phyloP scores from a whole-genome alignment of 148 eudicot genomes.

The Vaccinium vitisidaea region DNA sequence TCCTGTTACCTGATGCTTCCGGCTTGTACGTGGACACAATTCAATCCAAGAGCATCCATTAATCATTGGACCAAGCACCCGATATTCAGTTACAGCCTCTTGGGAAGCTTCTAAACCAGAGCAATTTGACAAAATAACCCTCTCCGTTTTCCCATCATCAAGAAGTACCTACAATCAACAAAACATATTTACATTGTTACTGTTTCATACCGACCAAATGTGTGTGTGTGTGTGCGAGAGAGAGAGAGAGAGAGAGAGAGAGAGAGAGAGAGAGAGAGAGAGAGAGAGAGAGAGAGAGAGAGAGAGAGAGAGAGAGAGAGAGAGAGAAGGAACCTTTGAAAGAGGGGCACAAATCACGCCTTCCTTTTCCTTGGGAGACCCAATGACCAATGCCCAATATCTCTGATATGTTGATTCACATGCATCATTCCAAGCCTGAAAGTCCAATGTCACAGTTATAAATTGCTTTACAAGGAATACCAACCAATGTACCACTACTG shows the following conservation, averaged over 20 bases:
- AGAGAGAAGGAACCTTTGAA: slow-evolving; percentile 49
- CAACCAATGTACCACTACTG: slow-evolving; percentile 1
- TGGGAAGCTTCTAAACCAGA: slow-evolving; percentile 73
- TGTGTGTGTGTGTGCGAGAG: neutral
- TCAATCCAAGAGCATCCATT: slow-evolving; percentile 98
- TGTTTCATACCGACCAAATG: neutral
- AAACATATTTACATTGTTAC: neutral
- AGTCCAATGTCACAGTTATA: slow-evolving; percentile 7
- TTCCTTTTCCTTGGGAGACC: slow-evolving; percentile 81
- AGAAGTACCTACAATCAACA: slow-evolving; percentile 59
- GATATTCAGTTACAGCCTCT: slow-evolving; percentile 88
- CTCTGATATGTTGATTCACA: slow-evolving; percentile 66
- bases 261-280: neutral
- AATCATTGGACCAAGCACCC: slow-evolving; percentile 89
- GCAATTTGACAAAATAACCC: slow-evolving; percentile 70
- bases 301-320: neutral
- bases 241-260: slow-evolving; percentile 1
- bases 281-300: slow-evolving; percentile 7
- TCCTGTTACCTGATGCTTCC: slow-evolving; percentile 80
- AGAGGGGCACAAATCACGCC: slow-evolving; percentile 86
- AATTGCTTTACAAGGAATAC: neutral
- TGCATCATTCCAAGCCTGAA: slow-evolving; percentile 75
- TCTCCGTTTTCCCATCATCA: slow-evolving; percentile 86
- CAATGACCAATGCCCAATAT: slow-evolving; percentile 94
- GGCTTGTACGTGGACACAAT: slow-evolving; percentile 71